Evolutionary conservation across 345 rosid species (phyloP), one percentile per base, ranked within the genome.

Genomic region (Linum tenue): DNA sequence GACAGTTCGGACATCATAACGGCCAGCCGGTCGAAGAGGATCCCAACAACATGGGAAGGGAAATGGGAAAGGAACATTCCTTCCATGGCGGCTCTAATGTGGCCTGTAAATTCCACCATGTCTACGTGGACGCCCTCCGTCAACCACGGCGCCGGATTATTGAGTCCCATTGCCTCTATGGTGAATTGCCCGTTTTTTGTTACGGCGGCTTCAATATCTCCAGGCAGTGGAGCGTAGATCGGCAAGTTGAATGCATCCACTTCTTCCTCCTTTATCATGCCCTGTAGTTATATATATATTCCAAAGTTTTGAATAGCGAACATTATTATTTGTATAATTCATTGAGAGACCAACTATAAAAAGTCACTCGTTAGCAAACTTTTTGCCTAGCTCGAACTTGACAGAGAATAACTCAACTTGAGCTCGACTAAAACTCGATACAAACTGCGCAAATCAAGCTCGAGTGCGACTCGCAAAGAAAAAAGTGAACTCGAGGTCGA

Each of bases 31-130:
- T 56, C 44, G 61, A 83, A 83, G 64, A 83, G 59, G 62, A 75
- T 72, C 7, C 73, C 64, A 7, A 69, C 76, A 10, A 39, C 36
- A 11, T 75, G 66, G 0, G 4, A 3, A 2, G 67, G n/a, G 56
- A 85, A 81, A 56, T 70, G 79, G 16, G 51, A 61, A 60, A 2
- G 55, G 69, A 85, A 75, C 79, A 83, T 79, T 16, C 63, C 79
- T 59, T 81, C 84, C 77, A 67, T 79, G 11, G 86, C 87, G 39
- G 82, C 90, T 62, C 83, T 78, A 40, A 83, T 67, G 55, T 81
- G 85, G 59, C 56, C 65, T 22, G 71, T 65, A 59, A 66, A 85
- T 39, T 69, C 74, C 2, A 37, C 62, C 59, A 79, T 64, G 64
- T 83, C 70, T 14, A 78, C 69, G 7, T 81, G 76, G 1, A 72